Evolutionary conservation across 768 basidiomycete genomes (phyloP).

Genomic region (Krasilnikovozyma curviuscula): DNA sequence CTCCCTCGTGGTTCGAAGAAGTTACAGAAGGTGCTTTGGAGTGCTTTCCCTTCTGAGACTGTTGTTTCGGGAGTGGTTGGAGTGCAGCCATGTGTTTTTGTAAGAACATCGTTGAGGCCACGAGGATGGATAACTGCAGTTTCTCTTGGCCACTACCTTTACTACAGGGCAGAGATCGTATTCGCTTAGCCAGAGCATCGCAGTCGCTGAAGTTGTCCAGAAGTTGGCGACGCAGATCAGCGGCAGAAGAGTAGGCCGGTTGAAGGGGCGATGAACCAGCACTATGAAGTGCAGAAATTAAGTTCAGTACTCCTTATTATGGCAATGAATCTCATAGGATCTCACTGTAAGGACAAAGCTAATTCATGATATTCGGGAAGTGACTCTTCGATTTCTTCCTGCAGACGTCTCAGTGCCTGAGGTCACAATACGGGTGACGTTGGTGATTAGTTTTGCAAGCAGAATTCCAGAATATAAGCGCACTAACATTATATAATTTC

Average conservation of each 20-base stretch:
- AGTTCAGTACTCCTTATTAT: neutral
- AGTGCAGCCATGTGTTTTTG: slow-evolving; percentile 70
- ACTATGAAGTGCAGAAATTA: neutral
- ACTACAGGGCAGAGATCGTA: slow-evolving; percentile 46
- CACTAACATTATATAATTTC: slow-evolving; percentile 47
- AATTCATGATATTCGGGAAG: slow-evolving; percentile 80
- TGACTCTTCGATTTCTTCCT: slow-evolving; percentile 73
- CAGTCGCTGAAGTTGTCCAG: slow-evolving; percentile 73
- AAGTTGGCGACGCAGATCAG: slow-evolving; percentile 25
- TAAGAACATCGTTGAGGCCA: slow-evolving; percentile 57
- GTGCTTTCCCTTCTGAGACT: slow-evolving; percentile 4
- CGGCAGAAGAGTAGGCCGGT: neutral
- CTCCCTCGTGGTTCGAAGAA: slow-evolving; percentile 1
- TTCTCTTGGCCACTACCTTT: slow-evolving; percentile 54
- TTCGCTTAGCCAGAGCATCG: slow-evolving; percentile 68
- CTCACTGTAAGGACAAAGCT: slow-evolving; percentile 29
- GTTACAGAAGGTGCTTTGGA: neutral
- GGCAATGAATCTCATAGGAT: neutral
- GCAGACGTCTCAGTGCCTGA: slow-evolving; percentile 50
- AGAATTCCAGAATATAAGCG: neutral
- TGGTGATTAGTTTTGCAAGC: too few species aligned
- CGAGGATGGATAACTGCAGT: slow-evolving; percentile 61
- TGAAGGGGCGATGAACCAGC: neutral
- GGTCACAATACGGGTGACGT: neutral
- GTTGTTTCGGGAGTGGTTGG: neutral